A percentile compares a stretch with the other conserved stretches of the same genome.
Evolutionary conservation across 306 rosid genomes (phyloP).

Genomic region (Potentilla sterilis): DNA sequence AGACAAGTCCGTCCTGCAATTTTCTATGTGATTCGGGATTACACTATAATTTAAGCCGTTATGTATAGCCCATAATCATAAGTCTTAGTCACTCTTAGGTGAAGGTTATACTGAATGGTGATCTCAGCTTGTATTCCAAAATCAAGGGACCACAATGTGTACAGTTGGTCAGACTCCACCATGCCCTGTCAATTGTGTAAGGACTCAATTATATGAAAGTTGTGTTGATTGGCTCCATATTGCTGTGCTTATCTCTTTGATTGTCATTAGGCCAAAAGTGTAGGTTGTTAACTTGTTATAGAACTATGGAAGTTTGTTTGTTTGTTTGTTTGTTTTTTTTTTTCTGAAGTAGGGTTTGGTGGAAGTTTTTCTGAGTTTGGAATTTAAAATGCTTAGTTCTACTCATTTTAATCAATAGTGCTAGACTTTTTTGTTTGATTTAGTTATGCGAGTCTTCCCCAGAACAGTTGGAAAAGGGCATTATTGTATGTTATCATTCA

Average conservation of each 20-base stretch:
- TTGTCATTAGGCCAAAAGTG: background rate
- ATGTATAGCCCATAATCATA: background rate
- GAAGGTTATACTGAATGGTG: background rate
- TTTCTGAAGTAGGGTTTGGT: too few relatives aligned
- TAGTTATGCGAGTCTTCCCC: background rate
- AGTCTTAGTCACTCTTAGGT: background rate
- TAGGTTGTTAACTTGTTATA: background rate
- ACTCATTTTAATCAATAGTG: background rate
- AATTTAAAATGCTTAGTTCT: background rate
- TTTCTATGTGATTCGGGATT: background rate
- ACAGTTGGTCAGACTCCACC: background rate
- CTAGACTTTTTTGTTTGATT: background rate
- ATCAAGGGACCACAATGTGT: background rate
- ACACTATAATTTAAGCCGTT: background rate
- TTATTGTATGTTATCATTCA: conserved; percentile 2
- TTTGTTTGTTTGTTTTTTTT: too few relatives aligned
- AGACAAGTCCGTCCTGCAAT: background rate
- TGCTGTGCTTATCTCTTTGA: background rate
- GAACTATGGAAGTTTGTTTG: too few relatives aligned
- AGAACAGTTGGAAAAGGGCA: background rate
- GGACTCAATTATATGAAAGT: background rate
- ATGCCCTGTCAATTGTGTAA: background rate
- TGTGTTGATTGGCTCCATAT: background rate
- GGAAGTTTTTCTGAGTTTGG: too few relatives aligned
- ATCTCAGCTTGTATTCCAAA: background rate